phyloP scores from a whole-genome alignment of 768 basidiomycete species.

The Lepiota subincarnata region DNA sequence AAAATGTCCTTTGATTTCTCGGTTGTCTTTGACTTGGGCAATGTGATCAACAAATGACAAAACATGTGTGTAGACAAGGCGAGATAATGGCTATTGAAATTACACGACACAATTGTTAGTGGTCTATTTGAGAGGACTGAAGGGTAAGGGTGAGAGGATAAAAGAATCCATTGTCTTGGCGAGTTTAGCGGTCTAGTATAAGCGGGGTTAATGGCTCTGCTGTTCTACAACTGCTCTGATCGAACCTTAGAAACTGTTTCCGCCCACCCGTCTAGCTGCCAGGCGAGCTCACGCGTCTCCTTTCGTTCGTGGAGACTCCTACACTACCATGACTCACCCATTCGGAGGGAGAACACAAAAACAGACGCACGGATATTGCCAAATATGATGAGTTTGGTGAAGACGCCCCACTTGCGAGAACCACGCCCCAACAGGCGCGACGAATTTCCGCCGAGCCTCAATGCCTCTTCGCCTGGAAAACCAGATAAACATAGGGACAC shows the following conservation, averaged over 20 bases:
- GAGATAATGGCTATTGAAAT: constrained; percentile 5
- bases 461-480: constrained; percentile 82
- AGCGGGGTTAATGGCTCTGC: constrained; percentile 9
- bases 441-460: constrained; percentile 85
- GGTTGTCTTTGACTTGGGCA: no score
- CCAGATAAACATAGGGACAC: constrained; percentile 6
- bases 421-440: constrained; percentile 88
- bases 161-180: constrained; percentile 84
- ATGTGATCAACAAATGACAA: neutral
- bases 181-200: constrained; percentile 77
- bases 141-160: constrained; percentile 75
- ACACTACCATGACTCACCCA: constrained; percentile 13
- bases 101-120: neutral
- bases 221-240: constrained; percentile 3
- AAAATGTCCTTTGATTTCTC: no score
- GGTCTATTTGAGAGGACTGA: constrained; percentile 77
- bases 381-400: constrained; percentile 92
- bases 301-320: constrained; percentile 79
- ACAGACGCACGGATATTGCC: constrained; percentile 85
- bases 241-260: constrained; percentile 88
- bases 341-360: constrained; percentile 2
- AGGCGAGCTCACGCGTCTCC: constrained; percentile 82
- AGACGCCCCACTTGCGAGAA: constrained; percentile 83
- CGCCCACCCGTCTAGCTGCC: constrained; percentile 94
- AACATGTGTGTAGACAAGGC: neutral